phyloP scores from a whole-genome alignment of 345 rosid genomes.

The Moringa oleifera region DNA sequence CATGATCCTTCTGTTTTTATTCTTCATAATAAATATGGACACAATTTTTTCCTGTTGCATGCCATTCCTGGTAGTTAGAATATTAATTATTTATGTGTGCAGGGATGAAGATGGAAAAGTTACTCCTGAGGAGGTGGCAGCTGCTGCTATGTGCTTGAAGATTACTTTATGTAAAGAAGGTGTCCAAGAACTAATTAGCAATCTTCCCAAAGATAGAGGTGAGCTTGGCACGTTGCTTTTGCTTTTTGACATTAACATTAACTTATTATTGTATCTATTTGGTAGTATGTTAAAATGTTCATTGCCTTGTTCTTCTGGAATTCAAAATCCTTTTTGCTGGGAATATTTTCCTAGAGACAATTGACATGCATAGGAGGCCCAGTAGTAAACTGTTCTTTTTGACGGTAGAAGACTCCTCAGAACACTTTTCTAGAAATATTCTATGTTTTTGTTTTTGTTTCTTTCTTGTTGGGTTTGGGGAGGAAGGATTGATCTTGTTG shows the following conservation, averaged over 20 bases:
- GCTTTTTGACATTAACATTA: not conserved
- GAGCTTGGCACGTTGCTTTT: constrained; percentile 8
- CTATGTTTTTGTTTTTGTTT: too few species aligned
- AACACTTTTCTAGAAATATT: too few species aligned
- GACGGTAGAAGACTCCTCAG: too few species aligned
- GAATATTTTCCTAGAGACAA: not conserved
- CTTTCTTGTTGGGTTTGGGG: too few species aligned
- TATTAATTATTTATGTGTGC: constrained; percentile 10
- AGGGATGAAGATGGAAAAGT: constrained; percentile 92
- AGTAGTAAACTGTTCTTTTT: too few species aligned
- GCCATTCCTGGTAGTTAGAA: not conserved
- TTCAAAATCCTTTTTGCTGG: too few species aligned
- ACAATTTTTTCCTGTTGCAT: too few species aligned
- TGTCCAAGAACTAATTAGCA: constrained; percentile 66
- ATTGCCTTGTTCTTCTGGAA: too few species aligned
- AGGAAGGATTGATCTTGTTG: too few species aligned
- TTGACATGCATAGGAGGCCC: not conserved
- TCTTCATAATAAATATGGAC: not conserved
- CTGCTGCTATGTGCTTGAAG: constrained; percentile 77
- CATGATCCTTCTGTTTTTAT: not conserved
- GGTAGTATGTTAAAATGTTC: not conserved
- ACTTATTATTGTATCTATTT: not conserved
- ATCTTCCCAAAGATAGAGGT: constrained; percentile 79
- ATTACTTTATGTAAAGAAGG: constrained; percentile 72
- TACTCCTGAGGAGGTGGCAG: constrained; percentile 79